Evolutionary conservation across 225 moss, liverwort and hornwort genomes (phyloP), one percentile per base, ranked within the genome.

Genomic region (Antitrichia curtipendula): DNA sequence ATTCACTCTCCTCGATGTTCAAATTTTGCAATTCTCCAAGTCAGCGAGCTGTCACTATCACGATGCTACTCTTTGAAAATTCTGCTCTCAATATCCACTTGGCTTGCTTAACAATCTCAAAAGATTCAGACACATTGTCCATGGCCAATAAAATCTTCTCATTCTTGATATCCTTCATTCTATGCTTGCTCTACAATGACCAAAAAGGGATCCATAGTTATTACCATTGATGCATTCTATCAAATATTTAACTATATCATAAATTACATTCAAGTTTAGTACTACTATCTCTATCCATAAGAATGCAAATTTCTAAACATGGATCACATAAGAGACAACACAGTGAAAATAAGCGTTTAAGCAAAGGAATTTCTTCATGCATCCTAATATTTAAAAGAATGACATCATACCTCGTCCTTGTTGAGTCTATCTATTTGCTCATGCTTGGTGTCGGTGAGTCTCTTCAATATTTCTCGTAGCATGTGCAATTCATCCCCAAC

Each of bases 151-250:
- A 0, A 24, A 76, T 15, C 23, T 23, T 53, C 6, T 36, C 0
- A 3, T 36, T 76, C 36, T 76, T 76, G 3, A 53, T 23, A 23
- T 23, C 53, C 8, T 23, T 36, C 53, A 75, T 5, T 53, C 53
- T 36, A 36, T 75, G 1, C 75, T 50, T 75, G 7, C 32, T 32
- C 13, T 75, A 0, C 50, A 34, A 21, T 32, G 32, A 20, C 1
- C 2, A 29, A 16, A 43, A 28, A 45, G 45, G 7, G 19, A 73
- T 47, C 1, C 2, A 47, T 0, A 73, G 4, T 47, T 11, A 47
- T 1, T 18, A 71, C 6, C 45, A 28, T 1, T 0, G 0, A 28
- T 2, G 0, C 2, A 45, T 17, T 10, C 0, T 1, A 28, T 3
- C 3, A 40, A 72, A 29, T 3, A 72, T 6, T 25, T 31, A 29